phyloP scores from a whole-genome alignment of 129 eudicot genomes.

The Lactuca sativa region DNA sequence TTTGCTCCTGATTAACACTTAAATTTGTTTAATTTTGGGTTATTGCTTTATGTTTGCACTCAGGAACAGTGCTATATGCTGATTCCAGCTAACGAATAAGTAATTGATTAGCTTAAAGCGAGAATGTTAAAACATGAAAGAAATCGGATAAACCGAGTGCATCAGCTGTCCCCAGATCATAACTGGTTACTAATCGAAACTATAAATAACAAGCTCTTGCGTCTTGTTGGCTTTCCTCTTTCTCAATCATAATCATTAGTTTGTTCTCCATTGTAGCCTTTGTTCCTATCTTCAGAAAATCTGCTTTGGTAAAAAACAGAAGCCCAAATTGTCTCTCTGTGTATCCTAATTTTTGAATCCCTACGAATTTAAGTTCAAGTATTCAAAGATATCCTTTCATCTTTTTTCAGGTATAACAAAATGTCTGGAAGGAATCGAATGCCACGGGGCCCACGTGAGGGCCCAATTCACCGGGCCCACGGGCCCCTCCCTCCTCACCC shows the following conservation, averaged over 20 bases:
- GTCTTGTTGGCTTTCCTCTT: neutral
- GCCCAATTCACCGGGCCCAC: conserved; percentile 46
- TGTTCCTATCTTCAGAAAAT: neutral
- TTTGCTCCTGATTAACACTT: conserved; percentile 6
- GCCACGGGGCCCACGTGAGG: conserved; percentile 56
- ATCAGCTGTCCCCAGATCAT: too few species aligned
- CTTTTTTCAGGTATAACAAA: conserved; percentile 13
- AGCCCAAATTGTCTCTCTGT: neutral
- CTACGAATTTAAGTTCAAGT: too few species aligned
- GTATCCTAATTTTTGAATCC: neutral
- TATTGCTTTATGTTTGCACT: neutral
- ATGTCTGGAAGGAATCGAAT: conserved; percentile 83
- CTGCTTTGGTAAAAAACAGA: neutral
- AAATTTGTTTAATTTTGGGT: neutral
- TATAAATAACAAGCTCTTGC: too few species aligned
- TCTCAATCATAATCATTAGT: neutral
- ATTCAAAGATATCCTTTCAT: too few species aligned
- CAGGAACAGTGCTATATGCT: neutral
- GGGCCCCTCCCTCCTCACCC: conserved; percentile 67
- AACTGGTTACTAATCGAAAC: too few species aligned
- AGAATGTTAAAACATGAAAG: neutral
- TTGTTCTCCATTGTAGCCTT: neutral
- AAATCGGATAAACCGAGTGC: neutral
- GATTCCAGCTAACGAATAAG: neutral
- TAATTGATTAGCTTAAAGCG: neutral